Percentiles rank a stretch among this genome's conserved stretches.
Evolutionary conservation across 257 asterid genomes (phyloP).

Genomic region (Sherardia arvensis): DNA sequence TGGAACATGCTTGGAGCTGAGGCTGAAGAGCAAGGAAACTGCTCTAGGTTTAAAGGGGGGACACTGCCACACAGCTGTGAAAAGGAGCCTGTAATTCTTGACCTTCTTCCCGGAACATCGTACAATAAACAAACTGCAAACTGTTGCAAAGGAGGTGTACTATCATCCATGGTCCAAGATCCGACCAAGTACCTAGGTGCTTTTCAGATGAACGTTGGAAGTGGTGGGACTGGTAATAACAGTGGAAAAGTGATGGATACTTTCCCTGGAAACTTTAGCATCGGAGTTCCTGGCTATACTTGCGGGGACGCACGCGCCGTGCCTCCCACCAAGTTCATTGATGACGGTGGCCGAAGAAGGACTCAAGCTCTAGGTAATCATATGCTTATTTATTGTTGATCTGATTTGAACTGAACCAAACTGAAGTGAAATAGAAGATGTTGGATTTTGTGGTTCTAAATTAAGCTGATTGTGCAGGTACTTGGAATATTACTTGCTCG

Average conservation of each 20-base stretch:
- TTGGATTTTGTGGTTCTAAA: not conserved
- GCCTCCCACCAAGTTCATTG: constrained; percentile 42
- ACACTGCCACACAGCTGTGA: constrained; percentile 64
- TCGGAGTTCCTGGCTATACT: constrained; percentile 66
- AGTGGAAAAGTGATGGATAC: not conserved
- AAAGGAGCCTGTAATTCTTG: constrained; percentile 49
- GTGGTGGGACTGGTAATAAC: not conserved
- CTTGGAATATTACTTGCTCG: constrained; percentile 67
- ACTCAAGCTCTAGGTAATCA: constrained; percentile 69
- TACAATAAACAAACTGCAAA: constrained; percentile 42
- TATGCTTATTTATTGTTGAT: too few species aligned
- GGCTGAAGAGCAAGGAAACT: constrained; percentile 67
- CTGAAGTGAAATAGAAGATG: too few species aligned
- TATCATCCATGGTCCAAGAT: constrained; percentile 57
- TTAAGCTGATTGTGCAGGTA: constrained; percentile 25
- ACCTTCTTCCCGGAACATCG: constrained; percentile 58
- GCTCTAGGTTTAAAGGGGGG: constrained; percentile 40
- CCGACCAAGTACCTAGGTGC: constrained; percentile 25
- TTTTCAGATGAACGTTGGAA: constrained; percentile 48
- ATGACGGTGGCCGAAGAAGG: constrained; percentile 55
- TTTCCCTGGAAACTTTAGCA: constrained; percentile 39
- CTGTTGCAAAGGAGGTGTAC: constrained; percentile 68
- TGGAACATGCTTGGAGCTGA: constrained; percentile 66
- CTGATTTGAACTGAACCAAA: too few species aligned
- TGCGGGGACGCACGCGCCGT: constrained; percentile 49